Evolutionary conservation across 495 filamentous ascomycete species (phyloP).

Genomic region (Collariella sp.): DNA sequence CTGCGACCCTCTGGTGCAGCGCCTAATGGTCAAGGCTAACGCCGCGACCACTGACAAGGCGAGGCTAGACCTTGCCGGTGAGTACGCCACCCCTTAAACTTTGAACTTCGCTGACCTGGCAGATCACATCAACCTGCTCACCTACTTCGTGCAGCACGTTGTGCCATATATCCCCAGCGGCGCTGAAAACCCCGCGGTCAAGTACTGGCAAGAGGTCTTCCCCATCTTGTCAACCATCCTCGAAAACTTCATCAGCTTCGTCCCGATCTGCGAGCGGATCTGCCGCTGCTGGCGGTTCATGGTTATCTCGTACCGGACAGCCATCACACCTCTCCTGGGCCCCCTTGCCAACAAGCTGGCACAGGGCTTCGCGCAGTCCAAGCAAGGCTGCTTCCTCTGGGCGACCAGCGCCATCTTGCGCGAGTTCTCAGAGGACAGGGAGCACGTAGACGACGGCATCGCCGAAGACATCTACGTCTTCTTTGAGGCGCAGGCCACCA

Average conservation of each 20-base stretch:
- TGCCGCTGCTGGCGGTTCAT: constrained; percentile 93
- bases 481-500: constrained; percentile 83
- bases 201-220: constrained; percentile 91
- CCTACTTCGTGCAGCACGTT: constrained; percentile 76
- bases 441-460: constrained; percentile 73
- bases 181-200: constrained; percentile 80
- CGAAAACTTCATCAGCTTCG: constrained; percentile 71
- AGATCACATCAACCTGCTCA: constrained; percentile 86
- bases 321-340: constrained; percentile 76
- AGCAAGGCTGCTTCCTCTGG: constrained; percentile 96
- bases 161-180: constrained; percentile 63
- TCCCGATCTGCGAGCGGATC: constrained; percentile 85
- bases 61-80: constrained; percentile 76
- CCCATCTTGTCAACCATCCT: constrained; percentile 75
- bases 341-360: constrained; percentile 80
- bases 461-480: constrained; percentile 86
- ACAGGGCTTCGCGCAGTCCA: constrained; percentile 70
- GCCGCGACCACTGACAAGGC: constrained; percentile 69
- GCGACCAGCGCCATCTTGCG: constrained; percentile 89
- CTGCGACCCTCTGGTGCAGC: constrained; percentile 82
- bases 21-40: constrained; percentile 81
- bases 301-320: constrained; percentile 89
- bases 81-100: constrained; percentile 15
- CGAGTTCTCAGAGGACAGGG: constrained; percentile 84
- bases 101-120: constrained; percentile 21